A percentile compares a stretch with the other conserved stretches of the same genome.
These are phyloP conservation scores for Geotrichum europaeum DNA, from an alignment of 1,139 yeast species.

Conservation along the genomic window DNA sequence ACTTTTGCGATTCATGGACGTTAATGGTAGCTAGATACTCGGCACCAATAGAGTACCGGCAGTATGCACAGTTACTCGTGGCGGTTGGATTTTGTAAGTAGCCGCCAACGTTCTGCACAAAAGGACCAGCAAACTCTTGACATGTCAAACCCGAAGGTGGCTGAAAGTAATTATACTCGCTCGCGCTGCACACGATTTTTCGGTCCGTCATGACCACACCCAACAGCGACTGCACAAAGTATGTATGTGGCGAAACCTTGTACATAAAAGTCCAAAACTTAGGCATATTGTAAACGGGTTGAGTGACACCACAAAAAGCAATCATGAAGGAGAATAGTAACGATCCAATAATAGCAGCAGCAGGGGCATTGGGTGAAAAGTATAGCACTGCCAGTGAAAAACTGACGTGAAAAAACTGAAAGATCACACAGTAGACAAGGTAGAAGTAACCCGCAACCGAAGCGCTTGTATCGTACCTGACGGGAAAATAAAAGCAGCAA, in stretches of 20 bases:
- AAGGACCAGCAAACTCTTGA: constrained; percentile 39
- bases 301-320: constrained; percentile 57
- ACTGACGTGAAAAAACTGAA: constrained; percentile 42
- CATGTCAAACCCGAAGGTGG: constrained; percentile 50
- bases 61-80: constrained; percentile 42
- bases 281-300: constrained; percentile 44
- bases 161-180: constrained; percentile 44
- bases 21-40: constrained; percentile 40
- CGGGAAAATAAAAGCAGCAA: constrained; percentile 40
- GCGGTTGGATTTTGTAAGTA: constrained; percentile 40
- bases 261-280: constrained; percentile 58
- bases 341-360: constrained; percentile 45
- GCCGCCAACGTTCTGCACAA: constrained; percentile 38
- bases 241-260: constrained; percentile 50
- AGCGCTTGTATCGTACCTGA: constrained; percentile 37
- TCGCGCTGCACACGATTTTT: constrained; percentile 40
- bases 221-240: constrained; percentile 45
- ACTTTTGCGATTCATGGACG: constrained; percentile 42
- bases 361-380: constrained; percentile 42
- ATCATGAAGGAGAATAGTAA: constrained; percentile 44
- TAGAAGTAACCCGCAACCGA: constrained; percentile 43
- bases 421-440: constrained; percentile 40
- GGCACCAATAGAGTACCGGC: constrained; percentile 43
- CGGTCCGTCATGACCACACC: constrained; percentile 42
- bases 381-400: constrained; percentile 46